Base-by-base conservation (phyloP, 2,329 filamentous ascomycete species). In the Penicillium sp. region DNA sequence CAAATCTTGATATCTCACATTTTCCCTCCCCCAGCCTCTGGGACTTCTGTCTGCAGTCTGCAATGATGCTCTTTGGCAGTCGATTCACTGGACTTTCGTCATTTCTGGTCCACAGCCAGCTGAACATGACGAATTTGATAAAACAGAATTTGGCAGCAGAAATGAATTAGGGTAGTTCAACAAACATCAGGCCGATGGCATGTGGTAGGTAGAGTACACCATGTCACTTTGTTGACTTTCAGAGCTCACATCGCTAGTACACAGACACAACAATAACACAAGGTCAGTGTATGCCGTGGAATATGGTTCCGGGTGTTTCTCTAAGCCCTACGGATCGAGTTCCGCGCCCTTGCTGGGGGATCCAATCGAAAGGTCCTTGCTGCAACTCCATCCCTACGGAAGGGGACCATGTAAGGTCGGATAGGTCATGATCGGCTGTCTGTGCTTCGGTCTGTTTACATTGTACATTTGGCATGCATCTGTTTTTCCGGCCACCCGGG, bases 351-450 rank as follows among this genome's bases (percentile, higher is more conserved):
- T 59, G 60, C 63, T 62, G 61, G 56, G 36, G 38, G 46, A 39
- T 48, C 53, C 58, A 55, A 60, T 57, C 62, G 64, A 53, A 55
- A 55, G 59, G 62, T 55, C 59, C 60, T 60, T 61, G 56, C 57
- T 58, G 56, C 55, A 53, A 44, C 52, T 46, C 56, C 62, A 65
- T 67, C 61, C 65, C 66, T 64, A 64, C 35, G 60, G 60, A 67
- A 64, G 62, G 60, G 60, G 53, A 64, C 58, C 56, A 70, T 70
- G 68, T 65, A 71, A 71, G 68, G 67, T 64, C 57, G 55, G 64
- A 65, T 68, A 65, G 64, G 62, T 58, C 60, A 60, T 58, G 61
- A 58, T 53, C 47, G 62, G 66, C 67, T 60, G 62, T 66, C 67
- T 60, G 64, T 69, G 66, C 63, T 56, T 49, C 40, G 56, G 59